Conservation (phyloP, 2,329 filamentous ascomycete genomes). For the Pestalotiopsis sp. region DNA sequence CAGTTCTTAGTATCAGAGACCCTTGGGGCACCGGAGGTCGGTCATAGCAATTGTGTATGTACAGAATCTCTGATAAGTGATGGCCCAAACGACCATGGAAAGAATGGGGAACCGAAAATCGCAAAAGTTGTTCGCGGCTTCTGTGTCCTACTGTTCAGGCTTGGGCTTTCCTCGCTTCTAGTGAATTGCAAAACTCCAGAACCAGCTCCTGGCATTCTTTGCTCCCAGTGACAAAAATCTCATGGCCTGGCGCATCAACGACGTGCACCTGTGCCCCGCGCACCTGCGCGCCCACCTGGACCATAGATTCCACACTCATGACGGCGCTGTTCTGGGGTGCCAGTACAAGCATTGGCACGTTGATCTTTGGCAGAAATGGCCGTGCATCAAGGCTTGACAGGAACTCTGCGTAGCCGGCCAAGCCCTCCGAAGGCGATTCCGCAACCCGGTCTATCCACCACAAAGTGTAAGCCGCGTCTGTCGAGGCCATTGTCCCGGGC, state of each 20-base stretch:
- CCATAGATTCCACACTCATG: not conserved
- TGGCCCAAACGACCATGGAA: too few relatives aligned
- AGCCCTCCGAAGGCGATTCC: not conserved
- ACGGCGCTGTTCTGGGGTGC: constrained; percentile 4
- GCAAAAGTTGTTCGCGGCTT: not conserved
- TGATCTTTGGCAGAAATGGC: not conserved
- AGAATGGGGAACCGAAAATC: too few relatives aligned
- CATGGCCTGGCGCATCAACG: not conserved
- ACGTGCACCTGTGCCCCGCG: not conserved
- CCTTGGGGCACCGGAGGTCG: too few relatives aligned
- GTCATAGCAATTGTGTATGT: too few relatives aligned
- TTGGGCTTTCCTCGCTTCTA: not conserved
- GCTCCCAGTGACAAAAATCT: not conserved
- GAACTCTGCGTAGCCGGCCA: constrained; percentile 3
- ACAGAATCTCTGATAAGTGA: too few relatives aligned
- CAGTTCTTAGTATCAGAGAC: too few relatives aligned
- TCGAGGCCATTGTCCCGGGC: not conserved
- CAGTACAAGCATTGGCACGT: not conserved
- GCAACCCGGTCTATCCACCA: constrained; percentile 5
- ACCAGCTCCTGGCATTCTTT: not conserved
- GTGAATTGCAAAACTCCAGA: not conserved
- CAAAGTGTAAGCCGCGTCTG: not conserved
- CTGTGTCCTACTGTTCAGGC: too few relatives aligned
- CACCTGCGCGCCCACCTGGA: not conserved
- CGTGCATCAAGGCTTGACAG: not conserved